Percentiles rank a stretch among this genome's conserved stretches.
phyloP scores from a whole-genome alignment of 1,284 basidiomycete genomes.

The Chalciporus sp. region DNA sequence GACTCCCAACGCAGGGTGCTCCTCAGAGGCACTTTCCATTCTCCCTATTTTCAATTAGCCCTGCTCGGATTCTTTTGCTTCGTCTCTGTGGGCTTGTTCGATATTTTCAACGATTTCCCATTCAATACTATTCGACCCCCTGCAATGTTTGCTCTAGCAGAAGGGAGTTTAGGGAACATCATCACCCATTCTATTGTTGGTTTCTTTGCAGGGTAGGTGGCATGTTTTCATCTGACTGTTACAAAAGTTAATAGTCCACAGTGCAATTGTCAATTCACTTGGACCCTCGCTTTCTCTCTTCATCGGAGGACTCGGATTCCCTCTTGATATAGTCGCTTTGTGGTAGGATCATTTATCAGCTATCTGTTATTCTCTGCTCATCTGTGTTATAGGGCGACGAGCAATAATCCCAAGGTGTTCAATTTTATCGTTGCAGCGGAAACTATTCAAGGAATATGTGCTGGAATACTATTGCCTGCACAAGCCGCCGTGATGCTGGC shows the following conservation, averaged over 20 bases:
- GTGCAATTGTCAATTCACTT: slow-evolving; percentile 54
- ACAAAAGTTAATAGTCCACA: slow-evolving; percentile 14
- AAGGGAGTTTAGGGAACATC: slow-evolving; percentile 38
- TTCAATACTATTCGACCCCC: slow-evolving; percentile 37
- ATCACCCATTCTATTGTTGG: slow-evolving; percentile 48
- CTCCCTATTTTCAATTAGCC: not conserved
- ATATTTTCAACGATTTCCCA: slow-evolving; percentile 34
- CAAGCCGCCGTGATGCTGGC: slow-evolving; percentile 69
- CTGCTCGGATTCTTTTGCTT: not conserved
- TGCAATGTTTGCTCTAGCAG: not conserved
- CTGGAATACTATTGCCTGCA: slow-evolving; percentile 65
- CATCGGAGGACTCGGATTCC: slow-evolving; percentile 54
- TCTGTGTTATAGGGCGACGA: slow-evolving; percentile 38
- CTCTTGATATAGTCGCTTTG: slow-evolving; percentile 58
- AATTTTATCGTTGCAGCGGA: slow-evolving; percentile 57
- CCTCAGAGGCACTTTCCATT: not conserved
- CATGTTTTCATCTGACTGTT: not conserved
- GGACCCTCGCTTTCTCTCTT: slow-evolving; percentile 56
- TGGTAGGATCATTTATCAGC: slow-evolving; percentile 33
- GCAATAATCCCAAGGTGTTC: slow-evolving; percentile 44
- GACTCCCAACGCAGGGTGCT: no score
- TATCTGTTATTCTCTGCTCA: not conserved
- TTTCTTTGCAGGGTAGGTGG: slow-evolving; percentile 47
- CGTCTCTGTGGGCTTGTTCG: not conserved
- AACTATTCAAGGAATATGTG: slow-evolving; percentile 62